Base-by-base conservation (phyloP, 2,329 filamentous ascomycete genomes). In the Dendrostoma leiphaemia region DNA sequence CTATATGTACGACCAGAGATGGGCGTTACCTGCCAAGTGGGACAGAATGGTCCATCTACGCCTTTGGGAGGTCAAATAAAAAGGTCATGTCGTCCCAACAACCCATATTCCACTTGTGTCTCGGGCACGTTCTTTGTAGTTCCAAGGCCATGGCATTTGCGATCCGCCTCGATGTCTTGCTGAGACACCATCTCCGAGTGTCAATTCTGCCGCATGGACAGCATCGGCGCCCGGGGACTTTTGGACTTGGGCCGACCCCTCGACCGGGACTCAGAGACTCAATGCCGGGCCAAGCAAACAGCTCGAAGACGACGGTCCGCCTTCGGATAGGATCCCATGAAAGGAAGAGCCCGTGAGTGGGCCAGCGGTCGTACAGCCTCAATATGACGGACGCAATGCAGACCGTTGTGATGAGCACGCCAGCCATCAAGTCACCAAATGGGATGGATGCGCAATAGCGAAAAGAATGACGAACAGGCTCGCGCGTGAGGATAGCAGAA, bases 121-220 rank as follows among this genome's bases (percentile, higher is more conserved):
- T 43, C 28, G 9, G 41, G 19, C 23, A 50, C 17, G 12, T 21
- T 46, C 19, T 40, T 17, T 21, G 7, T 32, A 28, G 28, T 31
- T 28, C 9, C 28, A 15, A 17, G 15, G 32, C 29, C 35, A 40
- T 29, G 23, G 19, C 47, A 8, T 15, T 24, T n/a, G 23, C 29
- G 12, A 41, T 34, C 19, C 23, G 40, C 26, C 23, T 29, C 26
- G 23, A 15, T 29, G 4, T 13, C 12, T 19, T 23, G 12, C 9
- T 15, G 6, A 12, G 15, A 24, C 13, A 51, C 6, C 37, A 26
- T 24, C 9, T 7, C n/a, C 15, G 19, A n/a, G 6, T 26, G 32
- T 8, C 29, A 6, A 50, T 51, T 51, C 48, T 51, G 48, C 48
- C 48, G n/a, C n/a, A n/a, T 23, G 26, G 32, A 24, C 35, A 41